Evolutionary conservation across 352 stramenopile genomes (phyloP), one percentile per base, ranked within the genome.

Genomic region (Globisporangium cylindrosporum): DNA sequence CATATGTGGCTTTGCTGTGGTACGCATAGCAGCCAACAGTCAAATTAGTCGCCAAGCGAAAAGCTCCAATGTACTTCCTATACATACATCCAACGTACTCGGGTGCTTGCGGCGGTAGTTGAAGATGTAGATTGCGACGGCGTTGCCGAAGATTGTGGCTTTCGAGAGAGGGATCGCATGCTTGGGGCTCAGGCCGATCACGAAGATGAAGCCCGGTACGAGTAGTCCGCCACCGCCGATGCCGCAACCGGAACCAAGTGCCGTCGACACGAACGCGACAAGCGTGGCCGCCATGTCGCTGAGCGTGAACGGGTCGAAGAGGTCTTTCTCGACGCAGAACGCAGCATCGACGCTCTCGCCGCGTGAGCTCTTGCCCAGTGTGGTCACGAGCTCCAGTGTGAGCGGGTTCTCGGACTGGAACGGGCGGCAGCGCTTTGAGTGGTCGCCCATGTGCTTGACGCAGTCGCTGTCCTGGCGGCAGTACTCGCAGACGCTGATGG

Each of bases 81-180:
- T 46, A 18, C 12, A 15, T 6, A 14, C 6, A 55, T 4, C 9
- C 22, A 49, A 80, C 82, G 62, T 69, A 92, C 87, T 70, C 4
- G 97, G 97, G 71, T 99, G 97, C 46, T 97, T 89, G 74, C 97
- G 98, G 29, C 69, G 72, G 54, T 90, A 79, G 74, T 99, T 99
- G 62, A 98, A 88, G 38, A 98, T 54, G 60, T 96, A 98, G 67
- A 98, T 98, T 24, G 95, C 97, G 36, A 98, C 73, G 6, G 96
- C 94, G 48, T 97, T 98, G 71, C 97, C 97, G 67, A 99, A 98
- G 53, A 99, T 98, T 9, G 96, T 99, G 41, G 98, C 90, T 64
- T 99, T 99, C 38, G 88, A 98, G 29, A 99, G 79, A 29, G 97
- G 96, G 63, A 99, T 99, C 58, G 97, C 97, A 71, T 98, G 90